These are phyloP conservation scores for Ceratocystis destructans DNA, from an alignment of 2,329 filamentous ascomycete genomes.

Conservation along the genomic window DNA sequence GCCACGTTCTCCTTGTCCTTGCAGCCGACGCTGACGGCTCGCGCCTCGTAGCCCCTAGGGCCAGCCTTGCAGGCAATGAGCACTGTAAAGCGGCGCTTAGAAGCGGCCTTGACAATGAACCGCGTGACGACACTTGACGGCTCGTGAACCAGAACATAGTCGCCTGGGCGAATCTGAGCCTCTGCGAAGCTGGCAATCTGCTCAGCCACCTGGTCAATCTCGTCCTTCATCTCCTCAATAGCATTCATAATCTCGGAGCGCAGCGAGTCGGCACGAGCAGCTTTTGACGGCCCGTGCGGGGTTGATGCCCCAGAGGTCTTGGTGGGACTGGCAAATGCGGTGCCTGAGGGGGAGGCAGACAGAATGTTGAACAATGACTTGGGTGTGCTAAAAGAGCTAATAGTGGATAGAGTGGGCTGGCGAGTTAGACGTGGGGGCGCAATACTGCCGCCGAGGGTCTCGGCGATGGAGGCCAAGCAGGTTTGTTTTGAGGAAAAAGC, in stretches of 20 bases:
- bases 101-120: conserved; percentile 75
- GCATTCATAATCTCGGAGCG: conserved; percentile 86
- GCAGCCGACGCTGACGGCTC: conserved; percentile 23
- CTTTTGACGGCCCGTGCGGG: conserved; percentile 30
- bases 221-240: conserved; percentile 91
- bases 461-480: conserved; percentile 20
- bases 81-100: conserved; percentile 83
- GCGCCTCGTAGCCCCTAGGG: conserved; percentile 24
- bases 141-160: conserved; percentile 80
- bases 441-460: conserved; percentile 19
- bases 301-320: conserved; percentile 38
- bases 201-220: conserved; percentile 82
- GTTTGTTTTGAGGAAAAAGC: conserved; percentile 23
- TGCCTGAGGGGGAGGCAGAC: conserved; percentile 39
- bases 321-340: conserved; percentile 41
- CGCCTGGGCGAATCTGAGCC: conserved; percentile 84
- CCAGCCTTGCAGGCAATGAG: conserved; percentile 58
- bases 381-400: conserved; percentile 50
- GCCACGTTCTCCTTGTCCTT: conserved; percentile 23
- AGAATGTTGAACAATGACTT: conserved; percentile 84
- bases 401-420: conserved; percentile 38
- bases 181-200: conserved; percentile 81
- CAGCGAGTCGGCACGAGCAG: conserved; percentile 46
- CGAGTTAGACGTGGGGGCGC: conserved; percentile 16
- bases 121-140: conserved; percentile 77